Base-by-base conservation (phyloP, 1,284 basidiomycete species). In the Microbotryum intermedium region DNA sequence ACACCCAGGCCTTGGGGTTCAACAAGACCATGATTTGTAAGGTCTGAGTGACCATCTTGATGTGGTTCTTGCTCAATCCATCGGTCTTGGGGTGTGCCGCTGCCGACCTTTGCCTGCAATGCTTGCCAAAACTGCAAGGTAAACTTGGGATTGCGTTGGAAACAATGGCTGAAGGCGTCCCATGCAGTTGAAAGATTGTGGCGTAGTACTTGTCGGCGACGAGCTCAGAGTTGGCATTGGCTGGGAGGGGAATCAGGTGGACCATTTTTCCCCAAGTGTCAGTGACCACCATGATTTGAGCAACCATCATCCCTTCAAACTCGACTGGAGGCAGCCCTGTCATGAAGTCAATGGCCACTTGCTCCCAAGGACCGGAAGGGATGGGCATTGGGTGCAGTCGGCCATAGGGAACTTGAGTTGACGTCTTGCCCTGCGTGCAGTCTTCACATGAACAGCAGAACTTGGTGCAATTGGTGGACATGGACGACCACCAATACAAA, bases 71-170 rank as follows among this genome's bases (percentile, higher is more conserved):
- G 18, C 68, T 68, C 47, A 69, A 69, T 2, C 71, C 70, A 48
- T 72, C 65, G 0, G 69, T 66, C 48, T 72, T 60, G 0, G n/a
- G 72, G 69, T 72, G 72, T 23, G 49, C 69, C 1, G 71, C 70
- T 0, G 0, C 75, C 73, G 1, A 76, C 68, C 1, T 78, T 65
- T 23, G 67, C 52, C 55, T 77, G 66, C 0, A 80, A 59, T 1
- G 72, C 58, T 9, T 64, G 71, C 79, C 80, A 82, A 63, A 81
- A 76, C n/a, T 52, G 34, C n/a, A 73, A 70, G 0, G 76, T 77
- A 62, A 80, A 81, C 10, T 77, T 62, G 0, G n/a, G 65, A 58
- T 80, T 77, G 5, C 76, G 58, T 80, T 75, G 28, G 74, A 76
- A 5, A 80, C 66, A 30, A 82, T 79, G 0, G 62, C 60, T 7